These are phyloP conservation scores for Phytophthora fragariaefolia DNA, from an alignment of 352 stramenopile genomes.

Conservation along the genomic window DNA sequence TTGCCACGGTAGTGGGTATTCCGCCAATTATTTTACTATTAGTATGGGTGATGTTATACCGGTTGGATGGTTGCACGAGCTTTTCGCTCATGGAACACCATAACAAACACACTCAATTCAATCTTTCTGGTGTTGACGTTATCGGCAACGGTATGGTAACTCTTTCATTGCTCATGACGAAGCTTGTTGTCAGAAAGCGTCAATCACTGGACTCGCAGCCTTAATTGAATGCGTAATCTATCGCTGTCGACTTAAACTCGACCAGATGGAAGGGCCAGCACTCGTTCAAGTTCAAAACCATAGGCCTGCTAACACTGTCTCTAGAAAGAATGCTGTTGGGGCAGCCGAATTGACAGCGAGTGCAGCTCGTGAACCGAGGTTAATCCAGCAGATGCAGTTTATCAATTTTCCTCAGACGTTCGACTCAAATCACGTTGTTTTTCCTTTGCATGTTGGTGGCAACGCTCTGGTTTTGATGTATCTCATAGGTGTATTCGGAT, in stretches of 20 bases:
- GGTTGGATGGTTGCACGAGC: slow-evolving; percentile 21
- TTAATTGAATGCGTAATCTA: slow-evolving; percentile 35
- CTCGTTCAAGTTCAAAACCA: not conserved
- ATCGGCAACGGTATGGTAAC: slow-evolving; percentile 36
- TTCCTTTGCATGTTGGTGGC: slow-evolving; percentile 3
- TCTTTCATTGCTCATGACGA: slow-evolving; percentile 26
- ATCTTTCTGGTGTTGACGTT: slow-evolving; percentile 25
- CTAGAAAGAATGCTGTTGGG: not conserved
- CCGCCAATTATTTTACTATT: slow-evolving; percentile 29
- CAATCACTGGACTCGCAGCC: not conserved
- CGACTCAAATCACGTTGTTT: slow-evolving; percentile 12
- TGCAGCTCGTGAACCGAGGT: slow-evolving; percentile 6
- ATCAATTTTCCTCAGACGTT: slow-evolving; percentile 17
- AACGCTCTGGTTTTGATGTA: slow-evolving; percentile 13
- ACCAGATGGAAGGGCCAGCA: slow-evolving; percentile 9
- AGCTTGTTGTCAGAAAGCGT: slow-evolving; percentile 35
- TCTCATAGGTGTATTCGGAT: slow-evolving; percentile 5
- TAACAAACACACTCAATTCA: slow-evolving; percentile 15
- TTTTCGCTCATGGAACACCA: slow-evolving; percentile 27
- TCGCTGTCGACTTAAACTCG: slow-evolving; percentile 14
- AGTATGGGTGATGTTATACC: slow-evolving; percentile 33
- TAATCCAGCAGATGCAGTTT: slow-evolving; percentile 33
- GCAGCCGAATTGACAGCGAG: not conserved
- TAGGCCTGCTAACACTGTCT: not conserved
- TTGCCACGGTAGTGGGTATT: slow-evolving; percentile 25